Evolutionary conservation across 2,329 filamentous ascomycete species (phyloP).

Genomic region (Didymella pomorum): DNA sequence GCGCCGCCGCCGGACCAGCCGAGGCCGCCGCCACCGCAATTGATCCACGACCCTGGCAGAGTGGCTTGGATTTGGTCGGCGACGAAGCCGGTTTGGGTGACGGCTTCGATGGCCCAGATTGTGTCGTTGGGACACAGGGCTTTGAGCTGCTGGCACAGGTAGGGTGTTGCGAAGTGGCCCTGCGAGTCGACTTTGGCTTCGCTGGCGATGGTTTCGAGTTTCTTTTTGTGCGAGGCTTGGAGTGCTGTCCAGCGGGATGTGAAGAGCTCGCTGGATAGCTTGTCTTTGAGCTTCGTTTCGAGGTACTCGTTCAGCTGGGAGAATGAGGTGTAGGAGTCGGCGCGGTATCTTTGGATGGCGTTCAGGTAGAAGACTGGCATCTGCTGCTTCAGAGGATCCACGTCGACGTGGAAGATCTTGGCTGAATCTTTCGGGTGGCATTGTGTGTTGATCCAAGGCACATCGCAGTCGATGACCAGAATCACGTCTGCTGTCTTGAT

Average conservation of each 20-base stretch:
- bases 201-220: slow-evolving; percentile 67
- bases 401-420: slow-evolving; percentile 70
- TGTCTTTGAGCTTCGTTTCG: slow-evolving; percentile 50
- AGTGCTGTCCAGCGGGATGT: slow-evolving; percentile 63
- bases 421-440: slow-evolving; percentile 65
- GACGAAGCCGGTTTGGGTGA: slow-evolving; percentile 73
- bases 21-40: slow-evolving; percentile 80
- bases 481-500: slow-evolving; percentile 85
- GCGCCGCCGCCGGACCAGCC: slow-evolving; percentile 81
- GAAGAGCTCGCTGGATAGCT: slow-evolving; percentile 53
- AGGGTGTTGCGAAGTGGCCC: slow-evolving; percentile 68
- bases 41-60: slow-evolving; percentile 77
- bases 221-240: slow-evolving; percentile 64
- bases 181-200: slow-evolving; percentile 66
- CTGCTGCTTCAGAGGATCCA: slow-evolving; percentile 71
- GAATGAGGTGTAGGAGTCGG: slow-evolving; percentile 64
- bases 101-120: slow-evolving; percentile 79
- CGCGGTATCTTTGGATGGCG: slow-evolving; percentile 61
- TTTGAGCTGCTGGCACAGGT: slow-evolving; percentile 64
- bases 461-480: slow-evolving; percentile 85
- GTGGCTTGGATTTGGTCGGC: slow-evolving; percentile 75
- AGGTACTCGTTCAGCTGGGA: slow-evolving; percentile 74
- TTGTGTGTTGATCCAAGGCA: slow-evolving; percentile 90
- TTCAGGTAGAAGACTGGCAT: slow-evolving; percentile 67
- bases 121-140: slow-evolving; percentile 68